These are phyloP conservation scores for Purshia tridentata DNA, from an alignment of 306 rosid species.

Conservation along the genomic window DNA sequence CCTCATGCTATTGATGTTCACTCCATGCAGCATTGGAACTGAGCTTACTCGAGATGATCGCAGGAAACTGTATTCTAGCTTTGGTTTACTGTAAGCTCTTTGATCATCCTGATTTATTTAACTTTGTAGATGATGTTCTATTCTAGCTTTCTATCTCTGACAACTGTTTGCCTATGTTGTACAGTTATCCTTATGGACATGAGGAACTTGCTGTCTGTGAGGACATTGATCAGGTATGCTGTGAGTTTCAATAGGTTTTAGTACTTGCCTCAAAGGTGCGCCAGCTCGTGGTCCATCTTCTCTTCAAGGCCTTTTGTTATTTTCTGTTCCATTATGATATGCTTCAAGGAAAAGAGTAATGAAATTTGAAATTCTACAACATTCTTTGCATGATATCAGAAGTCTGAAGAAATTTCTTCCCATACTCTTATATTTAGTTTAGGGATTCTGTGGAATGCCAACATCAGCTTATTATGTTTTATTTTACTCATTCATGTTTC, in stretches of 20 bases:
- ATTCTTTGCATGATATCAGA: not conserved
- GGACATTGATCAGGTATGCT: constrained; percentile 90
- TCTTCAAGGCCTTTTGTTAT: not conserved
- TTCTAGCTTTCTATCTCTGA: constrained; percentile 24
- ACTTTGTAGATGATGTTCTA: constrained; percentile 9
- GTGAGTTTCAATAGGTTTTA: constrained; percentile 11
- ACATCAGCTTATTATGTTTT: not conserved
- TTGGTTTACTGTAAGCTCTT: constrained; percentile 88
- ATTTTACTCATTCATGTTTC: not conserved
- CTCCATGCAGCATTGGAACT: constrained; percentile 77
- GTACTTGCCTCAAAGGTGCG: constrained; percentile 14
- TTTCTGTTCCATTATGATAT: not conserved
- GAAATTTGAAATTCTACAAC: not conserved
- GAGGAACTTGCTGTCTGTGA: constrained; percentile 95
- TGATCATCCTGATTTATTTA: constrained; percentile 2
- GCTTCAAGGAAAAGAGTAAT: not conserved
- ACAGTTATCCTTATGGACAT: constrained; percentile 91
- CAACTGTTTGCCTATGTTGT: constrained; percentile 23
- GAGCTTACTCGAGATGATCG: constrained; percentile 99
- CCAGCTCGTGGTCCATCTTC: not conserved
- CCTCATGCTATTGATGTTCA: constrained; percentile 17
- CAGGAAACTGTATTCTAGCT: constrained; percentile 81
- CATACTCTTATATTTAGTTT: not conserved
- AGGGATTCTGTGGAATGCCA: not conserved
- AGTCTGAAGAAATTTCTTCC: not conserved